Evolutionary conservation across 352 stramenopile genomes (phyloP), one percentile per base, ranked within the genome.

Genomic region (Globisporangium takayamanum): DNA sequence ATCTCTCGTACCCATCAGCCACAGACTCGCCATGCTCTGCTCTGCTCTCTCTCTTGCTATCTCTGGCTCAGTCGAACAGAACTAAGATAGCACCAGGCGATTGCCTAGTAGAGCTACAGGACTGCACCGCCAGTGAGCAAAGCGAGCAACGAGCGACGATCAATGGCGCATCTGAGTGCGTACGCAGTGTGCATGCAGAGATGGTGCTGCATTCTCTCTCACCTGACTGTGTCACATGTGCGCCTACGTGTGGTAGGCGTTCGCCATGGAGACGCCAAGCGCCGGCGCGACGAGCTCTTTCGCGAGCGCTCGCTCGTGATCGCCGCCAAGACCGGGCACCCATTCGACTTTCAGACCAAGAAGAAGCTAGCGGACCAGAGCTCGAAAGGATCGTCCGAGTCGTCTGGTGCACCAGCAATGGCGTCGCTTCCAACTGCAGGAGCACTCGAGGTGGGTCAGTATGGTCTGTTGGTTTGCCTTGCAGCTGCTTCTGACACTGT

Each of bases 181-280:
- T 54, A 6, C 5, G n/a, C 20, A 5, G 18, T 26, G 16, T 49
- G 18, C 10, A 11, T 37, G 20, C 12, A 5, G 42, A 33, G 5
- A 15, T 22, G 25, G 12, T 22, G 20, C 22, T 5, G 30, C 22
- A 22, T 22, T 22, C 22, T 22, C 22, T 22, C 22, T 22, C 22
- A 22, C 22, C 30, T 36, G 8, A 36, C 30, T 10, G 30, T 2
- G 30, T 36, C 30, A 36, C 4, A 8, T 36, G 30, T 36, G 22
- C 22, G 22, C 22, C 22, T 22, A 22, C 22, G 30, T 36, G 30
- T 36, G 30, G 15, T 30, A 90, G 80, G 78, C 44, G 72, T 76
- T 63, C 73, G 70, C 16, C 74, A 91, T 62, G 77, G 74, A 62
- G 65, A 79, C 25, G 72, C 75, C n/a, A 78, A 72, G 54, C 67